These are phyloP conservation scores for Globisporangium cederbergense DNA, from an alignment of 352 stramenopile species.

Conservation along the genomic window DNA sequence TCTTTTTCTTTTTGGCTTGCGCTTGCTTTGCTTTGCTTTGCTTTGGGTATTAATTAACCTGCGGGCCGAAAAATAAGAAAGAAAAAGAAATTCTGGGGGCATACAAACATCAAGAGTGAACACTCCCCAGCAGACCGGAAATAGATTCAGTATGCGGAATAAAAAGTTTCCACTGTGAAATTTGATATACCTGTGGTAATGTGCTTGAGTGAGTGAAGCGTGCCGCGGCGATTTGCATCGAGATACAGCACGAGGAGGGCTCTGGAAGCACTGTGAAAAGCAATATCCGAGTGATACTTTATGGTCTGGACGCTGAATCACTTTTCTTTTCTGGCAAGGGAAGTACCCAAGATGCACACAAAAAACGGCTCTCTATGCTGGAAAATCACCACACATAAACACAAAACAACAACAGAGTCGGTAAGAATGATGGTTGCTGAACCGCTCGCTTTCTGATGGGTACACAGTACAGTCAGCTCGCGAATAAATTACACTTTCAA, in stretches of 20 bases:
- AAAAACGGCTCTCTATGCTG: slow-evolving; percentile 12
- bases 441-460: neutral
- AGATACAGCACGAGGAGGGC: neutral
- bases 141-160: neutral
- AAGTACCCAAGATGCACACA: neutral
- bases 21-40: neutral
- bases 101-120: slow-evolving; percentile 6
- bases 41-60: neutral
- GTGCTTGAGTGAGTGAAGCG: neutral
- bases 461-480: neutral
- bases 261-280: neutral
- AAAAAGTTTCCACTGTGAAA: neutral
- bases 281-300: neutral
- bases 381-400: neutral
- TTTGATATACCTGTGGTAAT: neutral
- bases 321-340: neutral
- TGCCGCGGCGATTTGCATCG: neutral
- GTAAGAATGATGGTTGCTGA: neutral
- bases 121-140: too few relatives aligned
- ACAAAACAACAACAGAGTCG: neutral
- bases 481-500: neutral
- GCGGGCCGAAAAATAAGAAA: neutral
- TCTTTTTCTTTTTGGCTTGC: neutral
- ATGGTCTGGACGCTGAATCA: neutral
- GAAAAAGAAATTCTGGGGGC: neutral